Evolutionary conservation across 805 yeast genomes (phyloP), one percentile per base, ranked within the genome.

Genomic region (Candida railenensis): DNA sequence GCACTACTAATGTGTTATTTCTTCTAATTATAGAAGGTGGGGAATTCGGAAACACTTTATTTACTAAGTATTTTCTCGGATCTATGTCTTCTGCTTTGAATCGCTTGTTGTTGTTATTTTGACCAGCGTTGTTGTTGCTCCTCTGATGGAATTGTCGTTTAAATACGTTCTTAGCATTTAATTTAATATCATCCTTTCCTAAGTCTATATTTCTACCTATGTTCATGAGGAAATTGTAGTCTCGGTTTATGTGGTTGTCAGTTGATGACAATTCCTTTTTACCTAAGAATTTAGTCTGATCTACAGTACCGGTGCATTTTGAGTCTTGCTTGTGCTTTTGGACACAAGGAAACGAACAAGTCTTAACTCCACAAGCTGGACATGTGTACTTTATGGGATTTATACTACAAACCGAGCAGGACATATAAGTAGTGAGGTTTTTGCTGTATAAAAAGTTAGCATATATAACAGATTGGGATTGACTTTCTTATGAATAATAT

Each of bases 271-370:
- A 63, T 2, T 74, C 74, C 3, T 63, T 62, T 43, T 77, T 72
- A 1, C 81, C 56, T 1, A 87, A 66, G 57, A 81, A 89, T 40
- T 67, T 67, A 1, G 89, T 73, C 12, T 78, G 79, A 57, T 86
- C 89, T 30, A 81, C 75, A 16, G 56, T 52, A 0, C 97, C 97
- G 3, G 81, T 67, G 59, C 97, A 91, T 18, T 73, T 71, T 7
- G 77, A 66, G 43, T 77, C 77, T 3, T 53, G 55, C 62, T 89
- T 89, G 58, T 91, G 97, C 19, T 73, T 59, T 49, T 78, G 81
- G 22, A 86, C 87, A 67, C 97, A 91, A 7, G 56, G 73, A 4
- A 87, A 59, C 0, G 87, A 81, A 60, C 97, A 91, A 0, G 92
- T 85, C 47, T 67, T 73, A 3, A 69, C 61, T 4, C 67, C 66